These are phyloP conservation scores for Notholithocarpus densiflorus DNA, from an alignment of 306 rosid genomes.

Conservation along the genomic window DNA sequence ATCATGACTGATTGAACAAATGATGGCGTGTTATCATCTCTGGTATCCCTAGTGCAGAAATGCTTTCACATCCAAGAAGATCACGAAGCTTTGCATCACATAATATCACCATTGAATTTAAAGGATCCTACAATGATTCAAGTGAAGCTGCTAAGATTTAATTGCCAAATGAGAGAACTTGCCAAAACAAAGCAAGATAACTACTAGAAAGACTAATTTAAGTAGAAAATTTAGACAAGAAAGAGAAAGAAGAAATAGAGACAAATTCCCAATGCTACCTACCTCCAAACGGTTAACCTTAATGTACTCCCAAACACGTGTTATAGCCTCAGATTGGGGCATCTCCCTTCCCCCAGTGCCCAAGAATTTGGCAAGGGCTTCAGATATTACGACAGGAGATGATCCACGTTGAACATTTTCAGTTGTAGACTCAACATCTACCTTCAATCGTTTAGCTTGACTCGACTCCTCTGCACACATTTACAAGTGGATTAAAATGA, in stretches of 20 bases:
- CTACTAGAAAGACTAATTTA: not conserved
- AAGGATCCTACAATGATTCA: slow-evolving; percentile 54
- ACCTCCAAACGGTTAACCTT: slow-evolving; percentile 73
- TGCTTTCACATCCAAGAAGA: slow-evolving; percentile 73
- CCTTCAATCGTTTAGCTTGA: slow-evolving; percentile 58
- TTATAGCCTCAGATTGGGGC: slow-evolving; percentile 62
- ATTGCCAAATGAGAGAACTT: not conserved
- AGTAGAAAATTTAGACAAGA: not conserved
- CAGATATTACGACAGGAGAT: slow-evolving; percentile 55
- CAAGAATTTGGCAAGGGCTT: slow-evolving; percentile 70
- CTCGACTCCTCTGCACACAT: slow-evolving; percentile 42
- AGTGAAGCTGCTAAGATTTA: slow-evolving; percentile 2
- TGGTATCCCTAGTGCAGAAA: slow-evolving; percentile 61
- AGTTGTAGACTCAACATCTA: slow-evolving; percentile 43
- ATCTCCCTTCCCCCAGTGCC: slow-evolving; percentile 63
- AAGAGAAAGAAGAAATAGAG: not conserved
- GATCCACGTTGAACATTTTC: slow-evolving; percentile 42
- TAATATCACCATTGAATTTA: slow-evolving; percentile 59
- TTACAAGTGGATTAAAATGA: slow-evolving; percentile 5
- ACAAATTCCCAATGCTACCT: slow-evolving; percentile 12
- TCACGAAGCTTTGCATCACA: slow-evolving; percentile 73
- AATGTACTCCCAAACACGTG: slow-evolving; percentile 74
- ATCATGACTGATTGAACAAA: slow-evolving; percentile 43
- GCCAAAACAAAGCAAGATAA: not conserved
- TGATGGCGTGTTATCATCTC: slow-evolving; percentile 67